Evolutionary conservation across 2,329 filamentous ascomycete genomes (phyloP).

Genomic region (Aspergillus ustus): DNA sequence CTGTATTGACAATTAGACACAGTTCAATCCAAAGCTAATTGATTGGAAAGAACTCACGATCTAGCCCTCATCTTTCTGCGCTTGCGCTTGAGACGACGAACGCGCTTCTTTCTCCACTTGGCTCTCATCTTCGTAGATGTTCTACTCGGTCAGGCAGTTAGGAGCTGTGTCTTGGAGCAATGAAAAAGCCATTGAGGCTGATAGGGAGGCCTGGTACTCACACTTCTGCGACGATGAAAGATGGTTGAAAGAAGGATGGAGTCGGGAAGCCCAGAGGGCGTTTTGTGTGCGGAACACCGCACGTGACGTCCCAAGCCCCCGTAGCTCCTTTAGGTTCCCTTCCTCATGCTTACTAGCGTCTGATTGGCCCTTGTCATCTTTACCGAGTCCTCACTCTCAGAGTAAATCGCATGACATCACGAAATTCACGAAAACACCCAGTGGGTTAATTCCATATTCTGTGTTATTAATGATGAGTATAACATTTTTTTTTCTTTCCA

Average conservation of each 20-base stretch:
- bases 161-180: slow-evolving; percentile 14
- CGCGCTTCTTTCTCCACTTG: slow-evolving; percentile 99
- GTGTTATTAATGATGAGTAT: not conserved
- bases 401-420: slow-evolving; percentile 12
- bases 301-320: slow-evolving; percentile 5
- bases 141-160: slow-evolving; percentile 32
- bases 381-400: not conserved
- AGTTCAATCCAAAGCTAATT: not conserved
- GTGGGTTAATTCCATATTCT: not conserved
- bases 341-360: slow-evolving; percentile 25
- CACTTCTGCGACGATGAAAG: slow-evolving; percentile 52
- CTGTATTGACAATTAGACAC: slow-evolving; percentile 48
- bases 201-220: slow-evolving; percentile 31
- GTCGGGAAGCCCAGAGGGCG: slow-evolving; percentile 36
- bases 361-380: not conserved
- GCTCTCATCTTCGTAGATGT: slow-evolving; percentile 72
- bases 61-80: slow-evolving; percentile 99
- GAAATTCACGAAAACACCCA: not conserved
- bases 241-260: slow-evolving; percentile 48
- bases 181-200: slow-evolving; percentile 6
- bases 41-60: slow-evolving; percentile 71
- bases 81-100: slow-evolving; percentile 99
- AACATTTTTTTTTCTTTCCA: not conserved
- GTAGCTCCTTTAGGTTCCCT: no score
- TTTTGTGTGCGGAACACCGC: slow-evolving; percentile 48